These are phyloP conservation scores for Hypoxylon crocopeplum DNA, from an alignment of 495 filamentous ascomycete species.

Conservation along the genomic window DNA sequence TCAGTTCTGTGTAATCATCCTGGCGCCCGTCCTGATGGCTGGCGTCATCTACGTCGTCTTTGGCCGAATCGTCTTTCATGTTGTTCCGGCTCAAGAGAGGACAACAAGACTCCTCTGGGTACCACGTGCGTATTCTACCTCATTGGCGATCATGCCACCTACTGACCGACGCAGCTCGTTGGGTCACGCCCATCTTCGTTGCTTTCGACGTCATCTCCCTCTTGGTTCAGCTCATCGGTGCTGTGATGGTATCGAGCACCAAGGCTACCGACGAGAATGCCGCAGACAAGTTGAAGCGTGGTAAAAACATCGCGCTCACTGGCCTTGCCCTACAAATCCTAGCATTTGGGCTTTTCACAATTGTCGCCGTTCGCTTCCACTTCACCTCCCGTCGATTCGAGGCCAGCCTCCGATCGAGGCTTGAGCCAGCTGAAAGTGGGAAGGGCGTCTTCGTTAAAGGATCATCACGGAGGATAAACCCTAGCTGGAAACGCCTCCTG, in stretches of 20 bases:
- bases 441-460: conserved; percentile 45
- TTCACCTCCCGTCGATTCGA: conserved; percentile 51
- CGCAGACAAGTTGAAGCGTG: conserved; percentile 41
- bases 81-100: conserved; percentile 48
- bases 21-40: conserved; percentile 49
- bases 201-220: conserved; percentile 45
- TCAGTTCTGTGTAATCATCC: conserved; percentile 45
- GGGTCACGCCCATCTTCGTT: conserved; percentile 50
- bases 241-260: conserved; percentile 48
- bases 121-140: conserved; percentile 38
- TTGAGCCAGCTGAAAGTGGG: conserved; percentile 33
- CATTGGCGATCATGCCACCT: background rate
- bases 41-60: conserved; percentile 49
- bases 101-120: conserved; percentile 55
- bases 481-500: conserved; percentile 44
- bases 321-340: conserved; percentile 46
- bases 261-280: conserved; percentile 34
- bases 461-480: conserved; percentile 41
- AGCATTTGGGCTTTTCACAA: conserved; percentile 46
- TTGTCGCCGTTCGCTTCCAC: conserved; percentile 49
- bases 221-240: conserved; percentile 44
- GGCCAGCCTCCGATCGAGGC: conserved; percentile 37
- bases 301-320: conserved; percentile 47
- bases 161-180: conserved; percentile 43
- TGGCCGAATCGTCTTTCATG: conserved; percentile 50